A percentile compares a stretch with the other conserved stretches of the same genome.
Conservation (phyloP, 371 early-diverging fungal species). For the Mortierella sp. region DNA sequence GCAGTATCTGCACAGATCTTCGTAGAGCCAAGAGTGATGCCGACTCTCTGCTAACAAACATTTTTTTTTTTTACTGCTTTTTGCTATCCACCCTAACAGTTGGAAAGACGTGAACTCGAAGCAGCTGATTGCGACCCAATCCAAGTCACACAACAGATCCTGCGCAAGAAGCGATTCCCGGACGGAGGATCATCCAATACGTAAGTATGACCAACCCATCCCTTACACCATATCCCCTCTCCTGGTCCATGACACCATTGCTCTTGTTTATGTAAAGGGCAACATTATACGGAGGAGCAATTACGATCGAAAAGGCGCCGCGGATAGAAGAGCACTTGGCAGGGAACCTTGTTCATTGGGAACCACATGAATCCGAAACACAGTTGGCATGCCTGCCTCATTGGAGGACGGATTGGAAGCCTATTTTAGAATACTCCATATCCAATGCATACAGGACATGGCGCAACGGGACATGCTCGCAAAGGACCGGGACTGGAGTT, state of each 20-base stretch:
- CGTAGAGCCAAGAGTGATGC: neutral
- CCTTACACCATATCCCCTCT: neutral
- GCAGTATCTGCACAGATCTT: neutral
- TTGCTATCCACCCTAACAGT: conserved; percentile 25
- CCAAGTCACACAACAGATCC: conserved; percentile 55
- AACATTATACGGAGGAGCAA: neutral
- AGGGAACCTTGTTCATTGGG: no score
- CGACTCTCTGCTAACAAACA: neutral
- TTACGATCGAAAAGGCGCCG: neutral
- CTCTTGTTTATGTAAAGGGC: neutral
- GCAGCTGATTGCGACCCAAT: conserved; percentile 54
- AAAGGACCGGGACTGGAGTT: no score
- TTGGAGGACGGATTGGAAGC: neutral
- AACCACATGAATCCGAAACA: conserved; percentile 27
- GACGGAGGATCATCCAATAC: conserved; percentile 40
- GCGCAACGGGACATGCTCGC: no score
- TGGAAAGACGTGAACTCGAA: conserved; percentile 64
- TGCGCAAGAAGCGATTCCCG: conserved; percentile 65
- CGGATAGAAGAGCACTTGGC: no score
- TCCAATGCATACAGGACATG: no score
- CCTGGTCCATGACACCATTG: no score
- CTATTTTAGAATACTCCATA: no score
- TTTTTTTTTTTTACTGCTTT: no score
- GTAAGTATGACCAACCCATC: conserved; percentile 29
- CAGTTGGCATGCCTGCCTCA: neutral